phyloP scores from a whole-genome alignment of 164 flowering plant genomes.

The Santalum album region DNA sequence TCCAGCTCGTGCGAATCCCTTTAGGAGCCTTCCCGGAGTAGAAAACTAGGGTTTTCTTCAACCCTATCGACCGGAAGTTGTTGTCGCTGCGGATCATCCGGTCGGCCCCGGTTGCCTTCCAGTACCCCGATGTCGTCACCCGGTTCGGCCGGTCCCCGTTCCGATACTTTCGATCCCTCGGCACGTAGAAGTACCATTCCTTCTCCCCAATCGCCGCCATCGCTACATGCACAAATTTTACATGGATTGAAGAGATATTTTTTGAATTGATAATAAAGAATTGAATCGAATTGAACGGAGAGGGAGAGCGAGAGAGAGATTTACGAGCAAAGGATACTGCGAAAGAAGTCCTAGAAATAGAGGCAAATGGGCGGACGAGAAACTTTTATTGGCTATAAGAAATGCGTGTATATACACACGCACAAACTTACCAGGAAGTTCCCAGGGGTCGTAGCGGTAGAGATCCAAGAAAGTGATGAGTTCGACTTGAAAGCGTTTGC shows the following conservation, averaged over 20 bases:
- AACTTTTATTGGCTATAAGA: no score
- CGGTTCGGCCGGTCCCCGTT: slow-evolving; percentile 96
- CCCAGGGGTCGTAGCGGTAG: slow-evolving; percentile 99
- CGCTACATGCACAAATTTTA: slow-evolving; percentile 40
- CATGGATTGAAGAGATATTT: no score
- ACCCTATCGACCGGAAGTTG: slow-evolving; percentile 57
- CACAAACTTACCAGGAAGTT: slow-evolving; percentile 71
- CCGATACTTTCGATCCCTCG: slow-evolving; percentile 85
- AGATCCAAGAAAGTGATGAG: slow-evolving; percentile 93
- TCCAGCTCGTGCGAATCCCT: slow-evolving; percentile 91
- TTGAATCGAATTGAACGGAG: no score
- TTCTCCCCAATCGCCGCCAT: slow-evolving; percentile 97
- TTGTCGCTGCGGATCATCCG: slow-evolving; percentile 69
- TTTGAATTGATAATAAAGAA: no score
- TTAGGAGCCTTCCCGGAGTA: slow-evolving; percentile 99
- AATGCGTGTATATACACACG: neutral
- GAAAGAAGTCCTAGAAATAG: no score
- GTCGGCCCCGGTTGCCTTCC: slow-evolving; percentile 99
- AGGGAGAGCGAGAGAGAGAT: no score
- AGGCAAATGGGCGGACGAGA: no score
- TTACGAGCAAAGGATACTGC: no score
- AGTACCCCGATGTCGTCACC: slow-evolving; percentile 90
- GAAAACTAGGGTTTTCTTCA: slow-evolving; percentile 96
- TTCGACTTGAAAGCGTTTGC: slow-evolving; percentile 84
- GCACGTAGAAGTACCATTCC: slow-evolving; percentile 97